Evolutionary conservation across 495 filamentous ascomycete genomes (phyloP).

Genomic region (Corynascus novoguineensis): DNA sequence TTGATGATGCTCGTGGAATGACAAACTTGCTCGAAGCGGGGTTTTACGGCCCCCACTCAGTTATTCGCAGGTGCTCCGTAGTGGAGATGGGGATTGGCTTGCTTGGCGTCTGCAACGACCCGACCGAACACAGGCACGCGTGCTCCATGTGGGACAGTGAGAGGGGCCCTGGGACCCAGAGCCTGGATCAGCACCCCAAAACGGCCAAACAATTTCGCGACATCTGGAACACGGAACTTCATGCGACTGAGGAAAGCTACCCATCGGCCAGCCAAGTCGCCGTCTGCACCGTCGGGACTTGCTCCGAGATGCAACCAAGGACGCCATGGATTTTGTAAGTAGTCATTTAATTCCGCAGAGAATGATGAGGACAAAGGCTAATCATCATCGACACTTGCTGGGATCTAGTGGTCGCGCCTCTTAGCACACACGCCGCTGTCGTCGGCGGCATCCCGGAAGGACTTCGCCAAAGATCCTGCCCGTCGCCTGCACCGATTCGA

Average conservation of each 20-base stretch:
- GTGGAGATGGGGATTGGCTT: no score
- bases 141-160: no score
- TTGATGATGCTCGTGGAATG: no score
- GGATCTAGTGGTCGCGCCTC: conserved; percentile 73
- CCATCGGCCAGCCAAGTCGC: conserved; percentile 7
- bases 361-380: no score
- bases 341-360: no score
- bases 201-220: conserved; percentile 31
- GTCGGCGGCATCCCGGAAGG: conserved; percentile 51
- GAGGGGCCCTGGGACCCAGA: conserved; percentile 1
- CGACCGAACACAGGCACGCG: no score
- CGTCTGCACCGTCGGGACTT: conserved; percentile 13
- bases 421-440: conserved; percentile 72
- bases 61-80: no score
- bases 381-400: no score
- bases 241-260: conserved; percentile 20
- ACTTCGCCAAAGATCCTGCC: conserved; percentile 67
- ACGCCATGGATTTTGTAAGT: conserved; percentile 43
- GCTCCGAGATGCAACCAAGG: conserved; percentile 32
- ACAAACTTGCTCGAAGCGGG: no score
- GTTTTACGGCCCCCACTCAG: no score
- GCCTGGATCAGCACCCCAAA: neutral
- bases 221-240: conserved; percentile 29
- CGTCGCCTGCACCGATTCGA: conserved; percentile 87
- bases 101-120: no score